These are phyloP conservation scores for Cyberlindnera meyerae DNA, from an alignment of 805 yeast species.

Conservation along the genomic window DNA sequence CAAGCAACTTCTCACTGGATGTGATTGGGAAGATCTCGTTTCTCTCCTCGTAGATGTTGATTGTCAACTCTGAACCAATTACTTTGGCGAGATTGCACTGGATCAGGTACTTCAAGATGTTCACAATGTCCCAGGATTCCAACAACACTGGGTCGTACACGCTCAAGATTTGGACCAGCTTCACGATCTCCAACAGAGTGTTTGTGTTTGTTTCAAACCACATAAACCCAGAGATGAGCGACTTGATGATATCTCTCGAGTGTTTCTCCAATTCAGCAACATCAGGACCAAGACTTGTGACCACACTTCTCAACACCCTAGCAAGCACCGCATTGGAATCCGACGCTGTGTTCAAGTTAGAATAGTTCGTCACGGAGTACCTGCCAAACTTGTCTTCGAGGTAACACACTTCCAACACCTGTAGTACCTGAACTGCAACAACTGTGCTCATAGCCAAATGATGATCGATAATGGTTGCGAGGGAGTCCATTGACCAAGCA, in stretches of 20 bases:
- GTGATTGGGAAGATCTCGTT: conserved; percentile 43
- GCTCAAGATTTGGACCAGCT: conserved; percentile 40
- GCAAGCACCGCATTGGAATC: conserved; percentile 42
- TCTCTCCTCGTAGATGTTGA: conserved; percentile 34
- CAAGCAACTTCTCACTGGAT: conserved; percentile 35
- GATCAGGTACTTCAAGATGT: conserved; percentile 29
- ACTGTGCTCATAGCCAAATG: conserved; percentile 43
- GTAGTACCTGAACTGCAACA: conserved; percentile 41
- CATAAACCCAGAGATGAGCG: conserved; percentile 31
- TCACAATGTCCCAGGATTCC: conserved; percentile 26
- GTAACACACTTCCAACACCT: conserved; percentile 35
- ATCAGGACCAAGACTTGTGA: conserved; percentile 57
- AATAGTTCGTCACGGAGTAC: conserved; percentile 36
- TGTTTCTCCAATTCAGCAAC: conserved; percentile 30
- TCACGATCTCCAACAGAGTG: conserved; percentile 33
- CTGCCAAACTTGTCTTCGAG: conserved; percentile 47
- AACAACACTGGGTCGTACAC: conserved; percentile 41
- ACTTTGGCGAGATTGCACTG: conserved; percentile 29
- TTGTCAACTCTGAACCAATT: conserved; percentile 25
- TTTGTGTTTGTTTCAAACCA: conserved; percentile 31
- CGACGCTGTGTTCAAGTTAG: conserved; percentile 43
- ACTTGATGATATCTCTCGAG: conserved; percentile 31
- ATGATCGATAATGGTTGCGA: conserved; percentile 50
- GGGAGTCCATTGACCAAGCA: conserved; percentile 61
- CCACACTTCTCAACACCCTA: conserved; percentile 39